These are phyloP conservation scores for Sarocladium kiliense DNA, from an alignment of 2,329 filamentous ascomycete genomes.

Conservation along the genomic window DNA sequence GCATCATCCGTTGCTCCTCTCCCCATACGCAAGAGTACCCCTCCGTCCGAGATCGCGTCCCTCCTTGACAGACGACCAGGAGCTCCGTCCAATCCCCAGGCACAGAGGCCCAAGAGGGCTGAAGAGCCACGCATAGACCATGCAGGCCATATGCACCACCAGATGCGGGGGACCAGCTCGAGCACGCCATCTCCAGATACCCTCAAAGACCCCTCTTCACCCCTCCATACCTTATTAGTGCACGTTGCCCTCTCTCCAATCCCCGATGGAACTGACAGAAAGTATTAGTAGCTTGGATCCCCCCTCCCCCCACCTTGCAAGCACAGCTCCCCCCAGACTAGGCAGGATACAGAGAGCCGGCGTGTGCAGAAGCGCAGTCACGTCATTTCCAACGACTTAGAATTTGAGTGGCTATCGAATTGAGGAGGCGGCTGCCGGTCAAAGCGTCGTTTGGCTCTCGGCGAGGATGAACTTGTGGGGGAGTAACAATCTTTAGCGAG, in stretches of 20 bases:
- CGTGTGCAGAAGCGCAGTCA: background rate
- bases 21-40: no score
- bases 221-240: no score
- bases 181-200: background rate
- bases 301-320: background rate
- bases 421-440: background rate
- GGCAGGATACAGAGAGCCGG: background rate
- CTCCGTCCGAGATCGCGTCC: no score
- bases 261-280: no score
- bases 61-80: no score
- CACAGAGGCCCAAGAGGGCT: background rate
- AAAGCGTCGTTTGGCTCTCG: no score
- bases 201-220: no score
- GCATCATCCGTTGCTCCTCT: background rate
- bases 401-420: background rate
- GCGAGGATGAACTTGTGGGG: no score
- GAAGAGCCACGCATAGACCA: no score
- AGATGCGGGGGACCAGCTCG: background rate
- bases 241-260: no score
- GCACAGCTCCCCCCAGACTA: background rate
- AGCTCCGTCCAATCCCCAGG: no score
- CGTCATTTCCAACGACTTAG: background rate
- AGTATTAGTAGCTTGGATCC: background rate
- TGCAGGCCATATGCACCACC: background rate
- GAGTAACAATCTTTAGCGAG: conserved; percentile 21